These are phyloP conservation scores for Vigna angularis DNA, from an alignment of 306 rosid species.

Conservation along the genomic window DNA sequence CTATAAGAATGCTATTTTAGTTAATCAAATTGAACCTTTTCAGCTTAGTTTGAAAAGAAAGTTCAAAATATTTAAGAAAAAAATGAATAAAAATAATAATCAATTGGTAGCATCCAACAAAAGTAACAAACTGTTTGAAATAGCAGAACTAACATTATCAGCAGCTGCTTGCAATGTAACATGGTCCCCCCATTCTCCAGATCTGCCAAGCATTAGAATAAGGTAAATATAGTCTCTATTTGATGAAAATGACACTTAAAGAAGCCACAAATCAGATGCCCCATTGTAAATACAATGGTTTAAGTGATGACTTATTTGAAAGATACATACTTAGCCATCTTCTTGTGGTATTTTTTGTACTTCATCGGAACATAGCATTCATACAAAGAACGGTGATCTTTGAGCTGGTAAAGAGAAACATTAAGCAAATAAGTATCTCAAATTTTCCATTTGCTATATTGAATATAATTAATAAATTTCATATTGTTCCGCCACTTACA, in stretches of 20 bases:
- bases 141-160: slow-evolving; percentile 64
- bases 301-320: slow-evolving; percentile 32
- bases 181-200: slow-evolving; percentile 99
- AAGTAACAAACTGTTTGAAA: slow-evolving; percentile 13
- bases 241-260: slow-evolving; percentile 33
- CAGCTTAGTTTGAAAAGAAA: slow-evolving; percentile 9
- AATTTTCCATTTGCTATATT: slow-evolving; percentile 28
- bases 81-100: slow-evolving; percentile 30
- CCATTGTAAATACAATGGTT: slow-evolving; percentile 36
- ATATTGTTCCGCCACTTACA: slow-evolving; percentile 22
- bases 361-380: slow-evolving; percentile 97
- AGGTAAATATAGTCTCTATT: slow-evolving; percentile 36
- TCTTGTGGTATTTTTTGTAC: slow-evolving; percentile 83
- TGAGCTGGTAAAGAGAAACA: slow-evolving; percentile 69
- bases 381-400: slow-evolving; percentile 67
- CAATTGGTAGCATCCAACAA: slow-evolving; percentile 31
- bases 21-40: slow-evolving; percentile 18
- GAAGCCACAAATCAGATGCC: slow-evolving; percentile 23
- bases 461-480: slow-evolving; percentile 10
- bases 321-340: slow-evolving; percentile 80
- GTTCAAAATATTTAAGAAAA: background rate
- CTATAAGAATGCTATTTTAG: background rate
- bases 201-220: slow-evolving; percentile 58
- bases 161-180: slow-evolving; percentile 96
- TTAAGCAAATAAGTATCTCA: slow-evolving; percentile 50